Conservation (phyloP, 805 yeast species). For the Kodamaea kakaduensis region DNA sequence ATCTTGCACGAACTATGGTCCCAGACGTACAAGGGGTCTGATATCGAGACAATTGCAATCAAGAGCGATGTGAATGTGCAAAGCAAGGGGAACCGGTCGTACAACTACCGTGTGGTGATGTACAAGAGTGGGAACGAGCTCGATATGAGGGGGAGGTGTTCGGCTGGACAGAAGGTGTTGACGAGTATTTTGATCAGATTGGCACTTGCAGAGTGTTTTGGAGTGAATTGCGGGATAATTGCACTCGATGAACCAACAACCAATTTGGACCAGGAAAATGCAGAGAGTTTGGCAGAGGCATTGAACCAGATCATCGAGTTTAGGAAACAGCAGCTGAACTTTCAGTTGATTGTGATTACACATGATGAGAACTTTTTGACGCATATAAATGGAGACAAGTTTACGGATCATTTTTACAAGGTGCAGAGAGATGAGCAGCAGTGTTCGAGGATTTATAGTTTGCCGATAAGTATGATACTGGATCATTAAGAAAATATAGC, state of each 20-base stretch:
- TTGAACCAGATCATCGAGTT: conserved; percentile 69
- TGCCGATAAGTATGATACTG: conserved; percentile 39
- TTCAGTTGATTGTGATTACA: conserved; percentile 92
- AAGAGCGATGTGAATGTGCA: conserved; percentile 66
- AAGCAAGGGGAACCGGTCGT: conserved; percentile 57
- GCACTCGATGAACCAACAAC: conserved; percentile 98
- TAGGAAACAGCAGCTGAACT: conserved; percentile 76
- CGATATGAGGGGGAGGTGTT: conserved; percentile 97
- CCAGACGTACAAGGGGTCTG: conserved; percentile 90
- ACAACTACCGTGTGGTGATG: conserved; percentile 94
- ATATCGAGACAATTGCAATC: conserved; percentile 85
- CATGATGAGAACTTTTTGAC: conserved; percentile 91
- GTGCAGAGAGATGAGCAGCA: conserved; percentile 79
- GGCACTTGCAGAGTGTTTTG: conserved; percentile 94
- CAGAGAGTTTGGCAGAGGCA: conserved; percentile 81
- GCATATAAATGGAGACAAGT: conserved; percentile 79
- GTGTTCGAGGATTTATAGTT: conserved; percentile 63
- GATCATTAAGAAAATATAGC: conserved; percentile 17
- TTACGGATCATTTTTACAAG: conserved; percentile 82
- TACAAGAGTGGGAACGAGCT: conserved; percentile 84
- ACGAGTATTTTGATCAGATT: conserved; percentile 88
- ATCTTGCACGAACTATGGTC: conserved; percentile 92
- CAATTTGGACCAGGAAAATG: conserved; percentile 83
- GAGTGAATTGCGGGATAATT: conserved; percentile 89
- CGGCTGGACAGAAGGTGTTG: conserved; percentile 95